Evolutionary conservation across 2,329 filamentous ascomycete species (phyloP).

Genomic region (Colletotrichum chrysophilum): DNA sequence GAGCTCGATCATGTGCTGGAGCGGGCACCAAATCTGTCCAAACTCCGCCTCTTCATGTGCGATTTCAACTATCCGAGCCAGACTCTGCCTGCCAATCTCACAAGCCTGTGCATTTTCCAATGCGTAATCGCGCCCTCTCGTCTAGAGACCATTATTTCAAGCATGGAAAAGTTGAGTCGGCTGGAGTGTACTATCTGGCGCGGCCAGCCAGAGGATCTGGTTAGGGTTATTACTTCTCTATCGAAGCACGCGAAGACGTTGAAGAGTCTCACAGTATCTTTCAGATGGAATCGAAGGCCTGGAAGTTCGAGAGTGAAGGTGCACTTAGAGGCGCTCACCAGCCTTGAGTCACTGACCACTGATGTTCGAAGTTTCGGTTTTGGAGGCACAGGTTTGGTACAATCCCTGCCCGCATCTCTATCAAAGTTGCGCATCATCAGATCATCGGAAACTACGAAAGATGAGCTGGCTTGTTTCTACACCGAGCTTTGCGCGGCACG

Average conservation of each 20-base stretch:
- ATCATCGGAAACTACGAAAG: background rate
- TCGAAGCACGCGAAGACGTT: background rate
- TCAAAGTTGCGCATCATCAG: background rate
- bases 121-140: background rate
- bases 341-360: slow-evolving; percentile 1
- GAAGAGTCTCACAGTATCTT: background rate
- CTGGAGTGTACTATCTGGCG: background rate
- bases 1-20: slow-evolving; percentile 2
- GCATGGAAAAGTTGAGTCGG: background rate
- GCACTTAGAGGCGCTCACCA: background rate
- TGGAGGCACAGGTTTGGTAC: background rate
- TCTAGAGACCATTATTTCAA: background rate
- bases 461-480: background rate
- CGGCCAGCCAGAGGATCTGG: background rate
- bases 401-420: background rate
- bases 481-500: background rate
- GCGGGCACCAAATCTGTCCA: background rate
- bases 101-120: background rate
- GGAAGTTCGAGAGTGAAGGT: background rate
- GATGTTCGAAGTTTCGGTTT: background rate
- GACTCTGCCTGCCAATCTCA: background rate
- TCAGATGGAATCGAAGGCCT: background rate
- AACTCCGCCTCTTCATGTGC: background rate
- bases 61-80: background rate
- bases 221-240: background rate